phyloP scores from a whole-genome alignment of 371 early-diverging fungal genomes.

The Amoeboaphelidium protococcarum region DNA sequence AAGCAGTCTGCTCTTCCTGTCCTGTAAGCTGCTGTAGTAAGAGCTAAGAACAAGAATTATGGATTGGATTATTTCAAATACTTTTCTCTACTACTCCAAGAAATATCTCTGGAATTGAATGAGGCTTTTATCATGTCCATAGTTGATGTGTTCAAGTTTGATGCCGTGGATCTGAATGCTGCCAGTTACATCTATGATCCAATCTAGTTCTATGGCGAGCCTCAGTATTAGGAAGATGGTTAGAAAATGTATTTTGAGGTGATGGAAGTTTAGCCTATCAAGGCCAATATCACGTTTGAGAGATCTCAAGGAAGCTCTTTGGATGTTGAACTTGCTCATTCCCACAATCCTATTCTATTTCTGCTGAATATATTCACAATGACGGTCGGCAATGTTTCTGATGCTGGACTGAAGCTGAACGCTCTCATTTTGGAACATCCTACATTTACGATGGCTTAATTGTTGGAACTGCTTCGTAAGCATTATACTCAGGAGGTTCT shows the following conservation, averaged over 20 bases:
- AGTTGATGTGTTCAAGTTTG: conserved; percentile 52
- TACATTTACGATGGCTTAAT: conserved; percentile 38
- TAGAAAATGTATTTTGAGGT: conserved; percentile 75
- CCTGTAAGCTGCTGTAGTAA: conserved; percentile 30
- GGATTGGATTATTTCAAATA: conserved; percentile 76
- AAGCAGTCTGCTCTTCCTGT: conserved; percentile 13
- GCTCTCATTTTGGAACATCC: conserved; percentile 72
- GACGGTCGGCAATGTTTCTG: conserved; percentile 85
- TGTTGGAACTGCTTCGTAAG: conserved; percentile 42
- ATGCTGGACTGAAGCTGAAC: conserved; percentile 68
- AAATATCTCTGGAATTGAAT: conserved; percentile 69
- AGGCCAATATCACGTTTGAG: conserved; percentile 70
- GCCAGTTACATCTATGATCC: background rate
- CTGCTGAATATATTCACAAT: conserved; percentile 11
- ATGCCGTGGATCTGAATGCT: conserved; percentile 3
- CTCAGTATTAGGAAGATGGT: conserved; percentile 15
- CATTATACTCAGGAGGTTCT: conserved; percentile 74
- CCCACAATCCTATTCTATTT: background rate
- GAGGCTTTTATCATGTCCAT: conserved; percentile 63
- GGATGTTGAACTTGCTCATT: conserved; percentile 17
- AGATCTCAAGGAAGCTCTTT: conserved; percentile 42
- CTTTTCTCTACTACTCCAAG: conserved; percentile 62
- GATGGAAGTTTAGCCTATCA: conserved; percentile 76
- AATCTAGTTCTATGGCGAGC: background rate
- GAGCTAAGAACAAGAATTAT: conserved; percentile 54